A percentile compares a stretch with the other conserved stretches of the same genome.
phyloP scores from a whole-genome alignment of 2,329 filamentous ascomycete species.

The Penicillium glabrum region DNA sequence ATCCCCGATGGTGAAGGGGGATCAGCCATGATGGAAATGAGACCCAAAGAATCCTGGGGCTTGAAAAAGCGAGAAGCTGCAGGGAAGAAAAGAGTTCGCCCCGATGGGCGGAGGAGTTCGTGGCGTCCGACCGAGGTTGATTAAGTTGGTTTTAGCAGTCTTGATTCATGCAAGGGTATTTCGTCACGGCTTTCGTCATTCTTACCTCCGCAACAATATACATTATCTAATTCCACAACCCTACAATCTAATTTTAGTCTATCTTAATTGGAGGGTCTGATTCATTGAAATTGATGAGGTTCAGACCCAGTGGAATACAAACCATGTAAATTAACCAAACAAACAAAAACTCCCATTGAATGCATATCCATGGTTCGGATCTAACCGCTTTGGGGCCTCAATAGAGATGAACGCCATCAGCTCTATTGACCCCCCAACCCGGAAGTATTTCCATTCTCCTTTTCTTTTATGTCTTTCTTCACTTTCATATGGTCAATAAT shows the following conservation, averaged over 20 bases:
- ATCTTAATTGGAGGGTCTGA: too few relatives aligned
- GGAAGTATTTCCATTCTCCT: neutral
- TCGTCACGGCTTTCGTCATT: neutral
- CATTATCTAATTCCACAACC: too few relatives aligned
- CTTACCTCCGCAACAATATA: too few relatives aligned
- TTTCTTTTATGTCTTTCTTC: neutral
- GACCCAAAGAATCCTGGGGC: neutral
- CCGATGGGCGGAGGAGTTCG: conserved; percentile 12
- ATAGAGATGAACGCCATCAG: neutral
- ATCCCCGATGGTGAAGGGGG: conserved; percentile 7
- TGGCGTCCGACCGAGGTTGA: conserved; percentile 14
- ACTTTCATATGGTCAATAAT: neutral
- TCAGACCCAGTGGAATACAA: too few relatives aligned
- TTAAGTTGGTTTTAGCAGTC: neutral
- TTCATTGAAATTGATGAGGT: too few relatives aligned
- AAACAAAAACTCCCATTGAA: neutral
- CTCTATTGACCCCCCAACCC: conserved; percentile 2
- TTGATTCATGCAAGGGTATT: neutral
- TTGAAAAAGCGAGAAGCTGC: neutral
- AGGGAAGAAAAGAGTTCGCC: conserved; percentile 3
- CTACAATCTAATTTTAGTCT: too few relatives aligned
- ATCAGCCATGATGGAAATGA: conserved; percentile 12
- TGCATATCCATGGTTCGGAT: neutral
- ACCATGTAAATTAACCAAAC: too few relatives aligned
- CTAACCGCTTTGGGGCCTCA: neutral